Base-by-base conservation (phyloP, 176 grass and related monocot species). In the Lolium perenne region DNA sequence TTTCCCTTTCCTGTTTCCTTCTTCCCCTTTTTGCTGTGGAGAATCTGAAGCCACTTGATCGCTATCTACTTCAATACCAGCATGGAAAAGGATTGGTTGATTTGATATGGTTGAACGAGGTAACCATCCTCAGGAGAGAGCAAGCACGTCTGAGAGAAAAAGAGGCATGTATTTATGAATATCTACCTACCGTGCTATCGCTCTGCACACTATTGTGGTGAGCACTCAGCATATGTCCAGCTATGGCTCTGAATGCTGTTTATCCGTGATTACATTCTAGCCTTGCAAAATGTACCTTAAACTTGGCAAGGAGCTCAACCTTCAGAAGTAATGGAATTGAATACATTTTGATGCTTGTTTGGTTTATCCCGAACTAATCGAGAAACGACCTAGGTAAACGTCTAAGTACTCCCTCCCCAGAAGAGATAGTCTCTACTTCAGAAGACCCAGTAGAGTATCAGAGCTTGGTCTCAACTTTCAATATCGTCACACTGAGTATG, bases 1-100 rank as follows among this genome's bases (percentile, higher is more conserved):
- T 91, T 84, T 84, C 76, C 41, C 76, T 87, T 84, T 87, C 81
- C 51, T 51, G 76, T 84, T 87, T 76, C 70, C 87, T 26, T 75
- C 57, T 54, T 66, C 65, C 57, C 22, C 51, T 91, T 91, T 80
- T 87, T 46, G 59, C 51, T 63, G 69, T 91, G 85, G 86, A 88
- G 81, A 91, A 91, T 83, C 77, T 77, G 26, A 72, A 84, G 50
- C 88, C 80, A 83, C 74, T 83, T 82, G 85, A 86, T 67, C 40
- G 11, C 67, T 88, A 79, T 88, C 88, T 86, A 86, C 78, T 88
- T 88, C 72, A 85, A 82, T 79, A 85, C 71, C 61, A 63, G 64
- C 79, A 84, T 54, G 21, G 85, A 85, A 85, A 93, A 78, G 78
- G 76, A 79, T 82, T 79, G 85, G 51, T 78, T 82, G 72, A 79